Percentiles rank a stretch among this genome's conserved stretches.
phyloP scores from a whole-genome alignment of 345 rosid genomes.

The Eucalyptus leucophloia region DNA sequence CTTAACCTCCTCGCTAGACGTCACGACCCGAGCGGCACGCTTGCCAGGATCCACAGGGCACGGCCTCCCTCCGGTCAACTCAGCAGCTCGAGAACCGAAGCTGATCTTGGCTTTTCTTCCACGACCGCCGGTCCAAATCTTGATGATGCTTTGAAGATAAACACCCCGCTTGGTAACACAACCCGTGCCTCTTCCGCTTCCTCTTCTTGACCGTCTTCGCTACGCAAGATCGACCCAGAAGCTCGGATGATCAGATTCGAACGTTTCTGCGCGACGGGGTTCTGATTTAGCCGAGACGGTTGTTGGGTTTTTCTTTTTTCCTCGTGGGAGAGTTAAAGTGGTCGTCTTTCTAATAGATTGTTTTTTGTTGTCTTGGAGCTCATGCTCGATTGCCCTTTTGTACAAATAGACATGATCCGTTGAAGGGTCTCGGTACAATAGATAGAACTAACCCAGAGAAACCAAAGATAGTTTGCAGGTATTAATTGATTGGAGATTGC shows the following conservation, averaged over 20 bases:
- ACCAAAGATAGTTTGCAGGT: not conserved
- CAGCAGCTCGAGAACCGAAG: not conserved
- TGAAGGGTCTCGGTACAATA: not conserved
- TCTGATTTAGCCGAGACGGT: not conserved
- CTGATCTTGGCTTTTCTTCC: not conserved
- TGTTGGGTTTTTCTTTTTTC: not conserved
- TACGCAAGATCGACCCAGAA: not conserved
- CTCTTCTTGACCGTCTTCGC: not conserved
- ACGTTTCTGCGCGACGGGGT: not conserved
- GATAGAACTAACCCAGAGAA: not conserved
- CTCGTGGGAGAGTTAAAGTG: not conserved
- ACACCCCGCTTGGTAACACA: not conserved
- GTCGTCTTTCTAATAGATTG: not conserved
- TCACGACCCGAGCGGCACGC: not conserved
- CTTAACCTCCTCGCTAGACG: not conserved
- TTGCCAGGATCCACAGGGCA: not conserved
- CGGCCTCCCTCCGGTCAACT: not conserved
- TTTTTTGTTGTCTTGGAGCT: not conserved
- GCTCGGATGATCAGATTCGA: not conserved
- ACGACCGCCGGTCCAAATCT: not conserved
- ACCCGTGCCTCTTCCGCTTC: not conserved
- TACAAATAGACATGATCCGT: not conserved
- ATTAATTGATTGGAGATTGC: not conserved
- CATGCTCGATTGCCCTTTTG: not conserved
- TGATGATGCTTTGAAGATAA: not conserved